Evolutionary conservation across 2,329 filamentous ascomycete species (phyloP).

Genomic region (Coleophoma crateriformis): DNA sequence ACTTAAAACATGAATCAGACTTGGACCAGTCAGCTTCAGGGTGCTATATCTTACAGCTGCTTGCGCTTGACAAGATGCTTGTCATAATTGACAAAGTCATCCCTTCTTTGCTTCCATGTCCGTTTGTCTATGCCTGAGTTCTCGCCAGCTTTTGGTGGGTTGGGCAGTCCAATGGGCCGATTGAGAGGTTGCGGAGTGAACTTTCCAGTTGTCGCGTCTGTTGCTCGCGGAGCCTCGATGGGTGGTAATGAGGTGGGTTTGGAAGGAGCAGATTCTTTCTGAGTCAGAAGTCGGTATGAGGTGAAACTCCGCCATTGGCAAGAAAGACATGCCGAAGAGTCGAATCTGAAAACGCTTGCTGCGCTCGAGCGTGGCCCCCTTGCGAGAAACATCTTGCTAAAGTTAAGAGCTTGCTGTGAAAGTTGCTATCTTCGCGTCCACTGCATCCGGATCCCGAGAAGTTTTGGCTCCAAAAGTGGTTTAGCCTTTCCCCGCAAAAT

Average conservation of each 20-base stretch:
- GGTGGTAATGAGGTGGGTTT: slow-evolving; percentile 31
- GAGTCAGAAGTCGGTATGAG: slow-evolving; percentile 32
- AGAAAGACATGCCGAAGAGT: slow-evolving; percentile 35
- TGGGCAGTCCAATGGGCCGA: slow-evolving; percentile 76
- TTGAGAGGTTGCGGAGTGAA: slow-evolving; percentile 56
- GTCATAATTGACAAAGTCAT: slow-evolving; percentile 80
- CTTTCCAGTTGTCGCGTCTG: slow-evolving; percentile 47
- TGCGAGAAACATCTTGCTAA: slow-evolving; percentile 19
- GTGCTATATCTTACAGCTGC: slow-evolving; percentile 52
- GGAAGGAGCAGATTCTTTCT: slow-evolving; percentile 16
- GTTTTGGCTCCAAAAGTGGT: no score
- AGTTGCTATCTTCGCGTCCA: no score
- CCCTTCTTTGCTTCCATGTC: slow-evolving; percentile 59
- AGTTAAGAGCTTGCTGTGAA: background rate
- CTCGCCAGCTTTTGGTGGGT: slow-evolving; percentile 70
- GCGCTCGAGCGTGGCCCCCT: slow-evolving; percentile 12
- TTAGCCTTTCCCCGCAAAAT: no score
- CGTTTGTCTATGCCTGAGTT: slow-evolving; percentile 74
- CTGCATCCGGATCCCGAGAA: no score
- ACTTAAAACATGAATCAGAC: slow-evolving; percentile 31
- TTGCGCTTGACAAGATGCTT: slow-evolving; percentile 75
- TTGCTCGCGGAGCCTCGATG: slow-evolving; percentile 53
- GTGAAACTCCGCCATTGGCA: slow-evolving; percentile 48
- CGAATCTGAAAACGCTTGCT: slow-evolving; percentile 4
- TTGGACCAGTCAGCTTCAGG: background rate